phyloP scores from a whole-genome alignment of 192 early-diverging fungal genomes.

The Physocladia obscura region DNA sequence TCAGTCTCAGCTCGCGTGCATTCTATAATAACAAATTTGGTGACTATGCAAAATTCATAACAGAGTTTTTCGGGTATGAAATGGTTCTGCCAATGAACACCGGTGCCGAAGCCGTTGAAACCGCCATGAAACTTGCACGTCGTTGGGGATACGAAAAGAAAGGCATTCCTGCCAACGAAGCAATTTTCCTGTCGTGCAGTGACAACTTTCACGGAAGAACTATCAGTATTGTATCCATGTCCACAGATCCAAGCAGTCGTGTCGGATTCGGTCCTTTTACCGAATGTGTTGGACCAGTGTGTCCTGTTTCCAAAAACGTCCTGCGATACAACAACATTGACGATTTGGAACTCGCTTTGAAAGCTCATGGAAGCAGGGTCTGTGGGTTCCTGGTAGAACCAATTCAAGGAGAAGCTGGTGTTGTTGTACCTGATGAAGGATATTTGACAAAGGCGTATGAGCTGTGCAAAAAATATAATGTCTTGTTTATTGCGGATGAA shows the following conservation, averaged over 20 bases:
- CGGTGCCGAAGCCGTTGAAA: slow-evolving; percentile 97
- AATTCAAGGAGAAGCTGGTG: slow-evolving; percentile 98
- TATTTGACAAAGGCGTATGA: slow-evolving; percentile 85
- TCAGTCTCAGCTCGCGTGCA: slow-evolving; percentile 88
- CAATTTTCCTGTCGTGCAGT: slow-evolving; percentile 77
- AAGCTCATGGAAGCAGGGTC: slow-evolving; percentile 76
- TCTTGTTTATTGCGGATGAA: slow-evolving; percentile 96
- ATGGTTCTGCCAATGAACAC: slow-evolving; percentile 99
- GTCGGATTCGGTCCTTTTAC: slow-evolving; percentile 92
- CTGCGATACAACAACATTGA: slow-evolving; percentile 84
- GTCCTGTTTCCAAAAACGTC: slow-evolving; percentile 66
- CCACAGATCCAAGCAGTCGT: slow-evolving; percentile 83
- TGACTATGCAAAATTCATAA: slow-evolving; percentile 84
- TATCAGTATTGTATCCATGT: slow-evolving; percentile 90
- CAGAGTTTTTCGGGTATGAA: slow-evolving; percentile 91
- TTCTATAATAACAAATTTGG: slow-evolving; percentile 97
- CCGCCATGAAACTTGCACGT: slow-evolving; percentile 94
- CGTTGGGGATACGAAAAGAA: slow-evolving; percentile 96
- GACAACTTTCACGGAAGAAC: slow-evolving; percentile 98
- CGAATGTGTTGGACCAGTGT: slow-evolving; percentile 78
- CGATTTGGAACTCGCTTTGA: slow-evolving; percentile 85
- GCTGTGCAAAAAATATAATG: slow-evolving; percentile 96
- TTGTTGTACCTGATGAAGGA: slow-evolving; percentile 89
- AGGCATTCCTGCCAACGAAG: slow-evolving; percentile 74
- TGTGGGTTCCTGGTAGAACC: slow-evolving; percentile 97